These are phyloP conservation scores for Lentinula detonsa DNA, from an alignment of 768 basidiomycete genomes.

Conservation along the genomic window DNA sequence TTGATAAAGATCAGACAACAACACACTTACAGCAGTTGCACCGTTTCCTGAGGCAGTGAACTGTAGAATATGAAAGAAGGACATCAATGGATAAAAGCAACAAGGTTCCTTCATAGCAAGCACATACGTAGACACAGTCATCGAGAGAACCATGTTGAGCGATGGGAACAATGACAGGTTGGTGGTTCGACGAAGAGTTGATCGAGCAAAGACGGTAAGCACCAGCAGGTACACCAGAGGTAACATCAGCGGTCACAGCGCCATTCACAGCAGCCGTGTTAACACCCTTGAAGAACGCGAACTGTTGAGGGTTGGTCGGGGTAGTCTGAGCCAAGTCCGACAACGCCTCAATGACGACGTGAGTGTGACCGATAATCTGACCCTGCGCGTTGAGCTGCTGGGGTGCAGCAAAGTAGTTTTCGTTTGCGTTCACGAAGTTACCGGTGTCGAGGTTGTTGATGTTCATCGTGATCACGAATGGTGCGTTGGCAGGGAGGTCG, in stretches of 20 bases:
- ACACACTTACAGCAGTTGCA: conserved; percentile 9
- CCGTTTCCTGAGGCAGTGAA: conserved; percentile 22
- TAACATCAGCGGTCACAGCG: conserved; percentile 43
- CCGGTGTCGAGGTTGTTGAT: conserved; percentile 43
- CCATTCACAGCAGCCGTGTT: conserved; percentile 11
- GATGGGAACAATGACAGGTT: conserved; percentile 49
- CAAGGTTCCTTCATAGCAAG: neutral
- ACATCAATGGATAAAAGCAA: conserved; percentile 6
- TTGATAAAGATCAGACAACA: neutral
- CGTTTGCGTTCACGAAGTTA: conserved; percentile 49
- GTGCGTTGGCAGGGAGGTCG: conserved; percentile 35
- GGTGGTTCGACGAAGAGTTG: conserved; percentile 52
- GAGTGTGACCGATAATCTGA: conserved; percentile 50
- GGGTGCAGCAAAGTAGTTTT: conserved; percentile 52
- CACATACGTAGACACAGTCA: conserved; percentile 53
- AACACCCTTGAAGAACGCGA: conserved; percentile 47
- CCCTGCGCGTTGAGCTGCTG: conserved; percentile 47
- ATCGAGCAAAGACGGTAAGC: conserved; percentile 56
- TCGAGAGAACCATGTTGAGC: conserved; percentile 58
- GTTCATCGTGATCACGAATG: conserved; percentile 46
- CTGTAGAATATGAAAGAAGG: no score
- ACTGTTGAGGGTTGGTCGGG: conserved; percentile 42
- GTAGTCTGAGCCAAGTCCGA: conserved; percentile 35
- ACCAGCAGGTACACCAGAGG: conserved; percentile 50
- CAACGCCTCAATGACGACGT: conserved; percentile 50